phyloP scores from a whole-genome alignment of 208 protist genomes.

The Leishmania amazonensis region DNA sequence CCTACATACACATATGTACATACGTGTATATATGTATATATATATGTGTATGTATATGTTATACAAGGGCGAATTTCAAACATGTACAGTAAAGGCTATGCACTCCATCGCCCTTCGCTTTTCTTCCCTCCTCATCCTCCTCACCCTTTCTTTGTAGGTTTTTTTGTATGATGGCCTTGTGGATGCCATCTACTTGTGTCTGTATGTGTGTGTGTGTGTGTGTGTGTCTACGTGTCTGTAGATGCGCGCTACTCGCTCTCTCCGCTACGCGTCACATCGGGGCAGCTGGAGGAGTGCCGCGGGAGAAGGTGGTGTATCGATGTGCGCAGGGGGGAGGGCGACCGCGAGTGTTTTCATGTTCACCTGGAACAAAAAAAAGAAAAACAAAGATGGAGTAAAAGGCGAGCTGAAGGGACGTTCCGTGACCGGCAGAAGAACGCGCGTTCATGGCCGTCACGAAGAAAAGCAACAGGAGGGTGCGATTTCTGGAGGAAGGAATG shows the following conservation, averaged over 20 bases:
- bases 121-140: not conserved
- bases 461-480: not conserved
- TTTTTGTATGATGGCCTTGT: not conserved
- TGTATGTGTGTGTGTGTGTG: constrained; percentile 6
- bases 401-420: not conserved
- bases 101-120: no score
- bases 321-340: not conserved
- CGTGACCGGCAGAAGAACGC: not conserved
- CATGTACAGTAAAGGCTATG: no score
- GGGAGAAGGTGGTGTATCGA: not conserved
- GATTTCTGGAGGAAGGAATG: not conserved
- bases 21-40: not conserved
- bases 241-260: not conserved
- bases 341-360: not conserved
- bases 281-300: no score
- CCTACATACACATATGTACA: not conserved
- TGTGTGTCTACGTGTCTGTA: not conserved
- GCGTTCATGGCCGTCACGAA: not conserved
- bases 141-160: not conserved
- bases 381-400: not conserved
- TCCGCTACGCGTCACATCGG: not conserved
- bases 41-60: not conserved
- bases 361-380: not conserved
- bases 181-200: not conserved
- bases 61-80: no score